Base-by-base conservation (phyloP, 805 yeast genomes). In the Metschnikowia chrysomelidarum region DNA sequence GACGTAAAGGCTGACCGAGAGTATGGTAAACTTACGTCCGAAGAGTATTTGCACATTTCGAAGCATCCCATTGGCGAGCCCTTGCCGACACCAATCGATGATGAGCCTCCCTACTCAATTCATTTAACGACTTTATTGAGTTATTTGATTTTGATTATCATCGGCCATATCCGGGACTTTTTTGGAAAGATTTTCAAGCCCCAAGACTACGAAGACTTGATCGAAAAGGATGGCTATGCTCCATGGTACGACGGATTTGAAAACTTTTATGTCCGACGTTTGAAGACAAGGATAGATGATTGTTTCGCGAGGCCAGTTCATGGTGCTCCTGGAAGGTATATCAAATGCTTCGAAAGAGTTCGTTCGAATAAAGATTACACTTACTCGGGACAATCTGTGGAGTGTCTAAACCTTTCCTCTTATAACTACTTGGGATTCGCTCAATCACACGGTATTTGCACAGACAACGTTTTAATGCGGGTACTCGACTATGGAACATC, bases 351-450 rank as follows among this genome's bases (percentile, higher is more conserved):
- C 51, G 89, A 87, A 51, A 78, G 98, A 50, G 63, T 69, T 20
- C 73, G 88, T n/a, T 82, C 82, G 47, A 75, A 76, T 51, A 78
- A 79, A 55, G 43, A 34, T 8, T 87, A 82, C 56, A 71, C 78
- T 21, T 86, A 83, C 54, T 77, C 87, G 24, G 96, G 97, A 8
- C 71, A 80, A 10, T 73, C 84, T 3, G 75, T 77, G 6, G 82
- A 82, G 47, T 87, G 95, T 57, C 69, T 93, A 46, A 93, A 93
- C 57, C 71, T 93, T 38, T 80, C 95, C 3, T 82, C 95, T 3
- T 93, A 93, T 64, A 93, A 93, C 62, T 93, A 93, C 60, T 73
- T 93, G 41, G 99, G 99, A 1, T 93, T 93, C 64, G 98, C 96
- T 15, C 98, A 93, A 64, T 82, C 95, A 34, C 82, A 79, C 46